Conservation (phyloP, 305 asterid species). For the Fraxinus sp. region DNA sequence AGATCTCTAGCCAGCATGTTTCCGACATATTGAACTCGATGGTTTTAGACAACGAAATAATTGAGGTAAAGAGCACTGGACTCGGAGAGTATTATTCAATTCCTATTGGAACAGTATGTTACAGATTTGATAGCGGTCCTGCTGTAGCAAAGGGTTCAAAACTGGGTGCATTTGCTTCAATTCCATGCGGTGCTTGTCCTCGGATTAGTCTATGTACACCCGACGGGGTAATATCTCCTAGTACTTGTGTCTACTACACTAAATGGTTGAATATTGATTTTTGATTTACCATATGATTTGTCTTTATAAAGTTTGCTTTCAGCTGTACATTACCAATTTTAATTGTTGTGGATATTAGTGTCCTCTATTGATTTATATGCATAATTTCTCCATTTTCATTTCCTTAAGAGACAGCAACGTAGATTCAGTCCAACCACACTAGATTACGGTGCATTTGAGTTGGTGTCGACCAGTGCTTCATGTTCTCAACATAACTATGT, state of each 20-base stretch:
- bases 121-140: constrained; percentile 35
- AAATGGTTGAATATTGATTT: constrained; percentile 55
- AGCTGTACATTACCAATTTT: background rate
- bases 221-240: constrained; percentile 58
- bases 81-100: constrained; percentile 57
- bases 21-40: constrained; percentile 43
- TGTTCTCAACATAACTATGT: no score
- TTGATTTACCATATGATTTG: constrained; percentile 17
- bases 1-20: constrained; percentile 37
- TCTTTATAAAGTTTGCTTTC: background rate
- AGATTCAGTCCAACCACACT: background rate
- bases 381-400: background rate
- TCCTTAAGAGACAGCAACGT: background rate
- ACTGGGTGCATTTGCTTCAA: constrained; percentile 45
- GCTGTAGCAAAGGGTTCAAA: constrained; percentile 33
- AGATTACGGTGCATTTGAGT: no score
- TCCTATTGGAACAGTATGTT: constrained; percentile 55
- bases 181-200: constrained; percentile 73
- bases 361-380: background rate
- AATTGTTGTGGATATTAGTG: background rate
- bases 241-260: constrained; percentile 48
- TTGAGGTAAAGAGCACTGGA: constrained; percentile 79
- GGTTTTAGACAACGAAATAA: constrained; percentile 53
- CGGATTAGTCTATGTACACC: constrained; percentile 49
- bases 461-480: background rate